Percentiles rank a stretch among this genome's conserved stretches.
Evolutionary conservation across 2,329 filamentous ascomycete species (phyloP).

Genomic region (Fusarium neocosmosporiellum): DNA sequence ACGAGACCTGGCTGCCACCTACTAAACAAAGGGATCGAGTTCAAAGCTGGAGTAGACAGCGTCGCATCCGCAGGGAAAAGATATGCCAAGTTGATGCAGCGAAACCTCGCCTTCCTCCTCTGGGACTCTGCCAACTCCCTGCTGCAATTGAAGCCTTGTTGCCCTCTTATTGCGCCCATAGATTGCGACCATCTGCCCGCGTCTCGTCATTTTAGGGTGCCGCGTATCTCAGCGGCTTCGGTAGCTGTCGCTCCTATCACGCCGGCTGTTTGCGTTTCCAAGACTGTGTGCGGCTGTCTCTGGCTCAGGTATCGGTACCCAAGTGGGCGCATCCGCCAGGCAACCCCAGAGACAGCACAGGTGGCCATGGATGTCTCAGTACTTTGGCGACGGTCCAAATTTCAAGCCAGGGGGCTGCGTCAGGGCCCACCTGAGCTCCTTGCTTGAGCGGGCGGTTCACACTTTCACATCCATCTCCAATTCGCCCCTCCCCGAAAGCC

Average conservation of each 20-base stretch:
- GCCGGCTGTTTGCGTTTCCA: conserved; percentile 24
- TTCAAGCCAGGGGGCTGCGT: conserved; percentile 26
- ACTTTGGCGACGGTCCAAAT: conserved; percentile 35
- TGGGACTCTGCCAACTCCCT: conserved; percentile 4
- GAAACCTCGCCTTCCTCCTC: conserved; percentile 33
- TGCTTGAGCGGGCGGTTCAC: conserved; percentile 27
- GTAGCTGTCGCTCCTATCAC: conserved; percentile 14
- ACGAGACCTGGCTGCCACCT: conserved; percentile 28
- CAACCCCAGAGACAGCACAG: conserved; percentile 13
- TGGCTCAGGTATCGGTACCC: conserved; percentile 36
- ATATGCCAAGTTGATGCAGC: conserved; percentile 31
- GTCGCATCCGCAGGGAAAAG: conserved; percentile 29
- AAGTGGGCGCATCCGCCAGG: background rate
- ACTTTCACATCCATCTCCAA: conserved; percentile 8
- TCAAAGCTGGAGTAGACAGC: conserved; percentile 33
- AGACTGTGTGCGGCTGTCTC: conserved; percentile 23
- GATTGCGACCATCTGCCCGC: conserved; percentile 4
- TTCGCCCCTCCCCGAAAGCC: conserved; percentile 21
- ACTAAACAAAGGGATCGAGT: conserved; percentile 32
- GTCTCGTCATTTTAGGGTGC: conserved; percentile 24
- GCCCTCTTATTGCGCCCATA: conserved; percentile 1
- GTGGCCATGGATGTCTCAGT: conserved; percentile 30
- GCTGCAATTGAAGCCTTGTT: conserved; percentile 6
- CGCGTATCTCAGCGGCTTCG: conserved; percentile 14
- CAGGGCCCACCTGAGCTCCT: conserved; percentile 44